Base-by-base conservation (phyloP, 441 rosid species). In the Erodium trifolium region DNA sequence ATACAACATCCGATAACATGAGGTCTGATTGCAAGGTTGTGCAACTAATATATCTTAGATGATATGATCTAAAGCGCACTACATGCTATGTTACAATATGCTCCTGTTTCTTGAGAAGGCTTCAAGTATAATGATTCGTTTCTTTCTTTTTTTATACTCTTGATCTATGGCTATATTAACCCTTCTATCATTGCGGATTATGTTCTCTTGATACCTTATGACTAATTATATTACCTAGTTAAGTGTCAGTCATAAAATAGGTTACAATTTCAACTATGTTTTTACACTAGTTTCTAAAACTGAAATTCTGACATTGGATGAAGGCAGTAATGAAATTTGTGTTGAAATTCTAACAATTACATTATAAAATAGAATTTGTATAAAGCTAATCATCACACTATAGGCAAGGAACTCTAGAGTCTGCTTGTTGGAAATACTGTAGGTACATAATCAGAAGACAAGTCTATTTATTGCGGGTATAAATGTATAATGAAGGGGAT, bases 371-470 rank as follows among this genome's bases (percentile, higher is more conserved):
- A 45, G 11, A 16, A 49, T 51, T 51, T 51, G 59, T 12, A 13
- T 51, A 51, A n/a, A 53, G 18, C 59, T 53, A 53, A n/a, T 53
- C 10, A 51, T 51, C 59, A 51, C 59, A 51, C 59, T 13, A 51
- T 13, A 13, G 2, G 13, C 18, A 2, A 51, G 59, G 17, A 51
- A 13, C 5, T 14, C 10, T 18, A n/a, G 18, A n/a, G 57, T n/a
- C 17, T 51, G 59, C 7, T 13, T 51, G 16, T 13, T n/a, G 17
- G 59, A 13, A 51, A 12, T 14, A 51, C 16, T n/a, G 59, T 51
- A 51, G 59, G 59, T 51, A 18, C 18, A 14, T 51, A 51, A 14
- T 51, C 59, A 51, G n/a, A 51, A 51, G 59, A 51, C 18, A 0
- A 4, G 57, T 49, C 17, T 51, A 14, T 51, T 51, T 51, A 51